Evolutionary conservation across 1,284 basidiomycete genomes (phyloP), one percentile per base, ranked within the genome.

Genomic region (Gymnopus androsaceus): DNA sequence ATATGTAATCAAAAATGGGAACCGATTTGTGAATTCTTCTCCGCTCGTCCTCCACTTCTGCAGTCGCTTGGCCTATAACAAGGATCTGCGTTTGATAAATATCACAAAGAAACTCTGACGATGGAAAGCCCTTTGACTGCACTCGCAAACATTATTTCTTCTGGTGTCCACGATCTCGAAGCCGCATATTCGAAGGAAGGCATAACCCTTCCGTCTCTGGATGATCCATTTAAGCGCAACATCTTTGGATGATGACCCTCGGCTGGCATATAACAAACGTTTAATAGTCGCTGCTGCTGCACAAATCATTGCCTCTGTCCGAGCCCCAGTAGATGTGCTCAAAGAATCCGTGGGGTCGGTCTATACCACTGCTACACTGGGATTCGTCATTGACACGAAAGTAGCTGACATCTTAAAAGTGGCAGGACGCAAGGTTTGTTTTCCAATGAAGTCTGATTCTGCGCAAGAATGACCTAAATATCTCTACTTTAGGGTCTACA

Each of bases 71-170:
- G n/a, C n/a, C n/a, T n/a, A n/a, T n/a, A n/a, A n/a, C n/a, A n/a
- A n/a, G n/a, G n/a, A n/a, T n/a, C n/a, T n/a, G n/a, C n/a, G n/a
- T n/a, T n/a, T n/a, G n/a, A n/a, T n/a, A n/a, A n/a, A n/a, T n/a
- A n/a, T n/a, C n/a, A n/a, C n/a, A n/a, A n/a, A n/a, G n/a, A n/a
- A n/a, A n/a, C n/a, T n/a, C n/a, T n/a, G n/a, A n/a, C n/a, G n/a
- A n/a, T n/a, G n/a, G n/a, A n/a, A n/a, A n/a, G n/a, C 51, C 50
- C 58, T 19, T 63, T 70, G 8, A 49, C 51, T 33, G 59, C 64
- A 9, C 65, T 69, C 42, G 59, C 58, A 23, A 44, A 61, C n/a
- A 56, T 66, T 21, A 63, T 69, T 31, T 57, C 64, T n/a, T 53
- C 63, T 25, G 59, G 61, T 14, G 63, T 65, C 1, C 41, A 64